Evolutionary conservation across 2,329 filamentous ascomycete species (phyloP).

Genomic region (Colletotrichum falcatum): DNA sequence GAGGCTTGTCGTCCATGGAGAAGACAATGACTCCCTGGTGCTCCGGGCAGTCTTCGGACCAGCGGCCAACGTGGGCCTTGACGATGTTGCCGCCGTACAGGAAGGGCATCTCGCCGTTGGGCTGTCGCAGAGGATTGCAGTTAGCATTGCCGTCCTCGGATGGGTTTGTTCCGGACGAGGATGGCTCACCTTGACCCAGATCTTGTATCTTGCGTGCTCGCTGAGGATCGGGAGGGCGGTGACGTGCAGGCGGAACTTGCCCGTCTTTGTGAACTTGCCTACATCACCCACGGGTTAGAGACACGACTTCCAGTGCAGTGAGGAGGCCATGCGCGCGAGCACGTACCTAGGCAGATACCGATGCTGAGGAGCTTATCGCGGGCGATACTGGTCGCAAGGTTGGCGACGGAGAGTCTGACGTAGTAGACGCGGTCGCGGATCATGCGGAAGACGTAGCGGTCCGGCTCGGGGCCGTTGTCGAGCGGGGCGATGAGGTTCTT

Average conservation of each 20-base stretch:
- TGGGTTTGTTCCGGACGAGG: too few relatives aligned
- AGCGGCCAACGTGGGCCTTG: conserved; percentile 77
- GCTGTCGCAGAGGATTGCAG: conserved; percentile 46
- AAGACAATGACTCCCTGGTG: conserved; percentile 92
- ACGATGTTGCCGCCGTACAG: conserved; percentile 92
- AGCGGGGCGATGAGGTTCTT: conserved; percentile 85
- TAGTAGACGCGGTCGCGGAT: conserved; percentile 83
- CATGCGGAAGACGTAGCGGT: conserved; percentile 88
- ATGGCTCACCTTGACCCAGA: conserved; percentile 80
- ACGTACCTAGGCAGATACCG: conserved; percentile 82
- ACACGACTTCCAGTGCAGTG: neutral
- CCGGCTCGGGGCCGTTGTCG: conserved; percentile 73
- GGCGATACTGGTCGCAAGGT: conserved; percentile 87
- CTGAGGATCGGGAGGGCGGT: conserved; percentile 89
- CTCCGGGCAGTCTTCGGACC: conserved; percentile 92
- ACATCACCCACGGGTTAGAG: conserved; percentile 9
- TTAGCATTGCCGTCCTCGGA: neutral
- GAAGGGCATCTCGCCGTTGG: conserved; percentile 97
- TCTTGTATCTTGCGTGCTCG: conserved; percentile 93
- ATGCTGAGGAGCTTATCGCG: conserved; percentile 85
- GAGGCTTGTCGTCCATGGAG: conserved; percentile 91
- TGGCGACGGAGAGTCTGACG: conserved; percentile 88
- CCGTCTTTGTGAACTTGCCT: conserved; percentile 97
- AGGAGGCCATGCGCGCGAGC: neutral
- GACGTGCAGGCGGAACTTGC: conserved; percentile 94